A percentile compares a stretch with the other conserved stretches of the same genome.
Conservation (phyloP, 2,329 filamentous ascomycete species). For the Phoma herbarum region DNA sequence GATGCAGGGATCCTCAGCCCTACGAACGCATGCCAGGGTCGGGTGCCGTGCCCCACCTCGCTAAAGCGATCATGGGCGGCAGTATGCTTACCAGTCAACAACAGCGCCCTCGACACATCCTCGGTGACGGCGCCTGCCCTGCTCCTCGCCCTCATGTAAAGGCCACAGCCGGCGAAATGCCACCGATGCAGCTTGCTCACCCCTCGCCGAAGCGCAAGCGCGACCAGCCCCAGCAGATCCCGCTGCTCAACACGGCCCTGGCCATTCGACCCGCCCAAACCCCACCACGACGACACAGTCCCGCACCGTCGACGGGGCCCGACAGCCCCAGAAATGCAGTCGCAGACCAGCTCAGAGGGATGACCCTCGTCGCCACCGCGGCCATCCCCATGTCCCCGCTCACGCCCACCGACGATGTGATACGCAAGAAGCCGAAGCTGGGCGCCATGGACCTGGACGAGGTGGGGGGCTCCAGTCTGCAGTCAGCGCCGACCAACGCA, state of each 20-base stretch:
- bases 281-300: conserved; percentile 35
- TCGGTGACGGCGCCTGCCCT: conserved; percentile 3
- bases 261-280: conserved; percentile 40
- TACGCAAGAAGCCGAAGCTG: conserved; percentile 50
- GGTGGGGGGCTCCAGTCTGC: conserved; percentile 6
- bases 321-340: conserved; percentile 49
- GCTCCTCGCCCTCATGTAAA: conserved; percentile 36
- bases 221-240: conserved; percentile 41
- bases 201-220: conserved; percentile 53
- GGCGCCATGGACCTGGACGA: conserved; percentile 36
- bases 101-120: conserved; percentile 9
- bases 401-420: conserved; percentile 45
- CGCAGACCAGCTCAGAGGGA: conserved; percentile 47
- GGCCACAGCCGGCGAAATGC: conserved; percentile 40
- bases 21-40: conserved; percentile 10
- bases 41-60: conserved; percentile 30
- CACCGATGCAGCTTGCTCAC: conserved; percentile 45
- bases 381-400: conserved; percentile 48
- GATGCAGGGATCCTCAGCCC: conserved; percentile 30
- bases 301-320: conserved; percentile 33
- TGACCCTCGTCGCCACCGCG: conserved; percentile 39
- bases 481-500: conserved; percentile 13
- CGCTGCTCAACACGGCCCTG: conserved; percentile 43
- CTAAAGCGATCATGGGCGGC: conserved; percentile 27
- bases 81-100: conserved; percentile 16